Base-by-base conservation (phyloP, 179 eudicot genomes). In the Beta corolliflora region DNA sequence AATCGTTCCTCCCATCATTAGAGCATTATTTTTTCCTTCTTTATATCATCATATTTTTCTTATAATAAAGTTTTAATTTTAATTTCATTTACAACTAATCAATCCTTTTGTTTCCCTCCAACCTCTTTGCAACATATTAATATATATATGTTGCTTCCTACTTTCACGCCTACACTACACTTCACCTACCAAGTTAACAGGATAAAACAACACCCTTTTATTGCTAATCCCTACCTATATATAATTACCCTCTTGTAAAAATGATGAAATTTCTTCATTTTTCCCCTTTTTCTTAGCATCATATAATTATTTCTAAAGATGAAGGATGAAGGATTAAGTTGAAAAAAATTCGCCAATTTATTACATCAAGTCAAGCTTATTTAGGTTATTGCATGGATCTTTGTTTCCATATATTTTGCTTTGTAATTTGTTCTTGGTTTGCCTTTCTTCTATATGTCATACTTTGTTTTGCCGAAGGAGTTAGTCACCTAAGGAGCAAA, bases 181-280 rank as follows among this genome's bases (percentile, higher is more conserved):
- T 86, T 89, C 90, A 92, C 93, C 97, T 91, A 92, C 93, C 93
- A 88, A 66, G 61, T 74, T 69, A 88, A 88, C 91, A 79, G 79
- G 81, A 36, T 48, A 48, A 48, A 48, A 48, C 11, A 86, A 70
- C 79, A 68, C 76, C 80, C 67, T 25, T 36, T 77, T 54, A 68
- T 61, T 71, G 36, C 61, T 73, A 46, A 67, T 79, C n/a, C 31
- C n/a, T 36, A 76, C 63, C 77, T 81, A 58, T 75, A 68, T 55
- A 76, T 41, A 73, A 36, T 36, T 65, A 54, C 4, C 11, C 16
- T 52, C 48, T 45, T 31, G 7, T 55, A 23, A 23, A 76, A 18
- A 31, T 67, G 11, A 53, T 7, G 21, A 23, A 23, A 45, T 63
- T 48, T 65, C 25, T 5, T 56, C 52, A 44, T 56, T 46, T 11